Base-by-base conservation (phyloP, 2,329 filamentous ascomycete genomes). In the Biscogniauxia marginata region DNA sequence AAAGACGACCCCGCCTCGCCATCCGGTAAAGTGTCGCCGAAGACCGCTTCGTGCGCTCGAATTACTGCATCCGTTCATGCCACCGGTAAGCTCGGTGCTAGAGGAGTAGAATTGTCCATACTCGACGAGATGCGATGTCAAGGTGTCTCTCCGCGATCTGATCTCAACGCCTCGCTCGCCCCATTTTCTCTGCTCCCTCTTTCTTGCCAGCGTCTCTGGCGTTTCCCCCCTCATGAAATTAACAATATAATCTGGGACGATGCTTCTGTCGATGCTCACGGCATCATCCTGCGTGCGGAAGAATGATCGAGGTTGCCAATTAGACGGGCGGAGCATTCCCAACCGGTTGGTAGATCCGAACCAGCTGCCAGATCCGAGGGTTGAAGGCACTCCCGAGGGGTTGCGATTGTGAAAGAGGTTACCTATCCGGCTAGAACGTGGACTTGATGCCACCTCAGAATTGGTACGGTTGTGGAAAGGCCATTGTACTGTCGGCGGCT, bases 151-250 rank as follows among this genome's bases (percentile, higher is more conserved):
- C 19, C 56, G 54, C 47, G 67, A 67, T 47, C 58, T 70, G 47
- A 76, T 57, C 4, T 71, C 69, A 54, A 74, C 67, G 8, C 59
- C 65, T 5, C 69, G 67, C 54, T 71, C 61, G 21, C 70, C 72
- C 66, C 71, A 67, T 57, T 65, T 60, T 25, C 62, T 66, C 61
- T 70, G 72, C 56, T 73, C 71, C 57, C 76, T 75, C 62, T 78
- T 76, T 54, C 71, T 70, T 5, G 80, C 80, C 19, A 83, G 64
- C 24, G 75, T 77, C 66, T 83, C 80, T 13, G 81, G 80, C 1
- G 80, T 83, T 68, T 83, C 81, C 47, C 80, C 80, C 44, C 80
- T 76, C 58, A 84, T 73, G 65, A 79, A 84, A 67, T 82, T 79
- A 59, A 81, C 73, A 44, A 84, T 77, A 61, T 84, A 84, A 67